Evolutionary conservation across 768 basidiomycete genomes (phyloP).

Genomic region (Amanita polypyramis): DNA sequence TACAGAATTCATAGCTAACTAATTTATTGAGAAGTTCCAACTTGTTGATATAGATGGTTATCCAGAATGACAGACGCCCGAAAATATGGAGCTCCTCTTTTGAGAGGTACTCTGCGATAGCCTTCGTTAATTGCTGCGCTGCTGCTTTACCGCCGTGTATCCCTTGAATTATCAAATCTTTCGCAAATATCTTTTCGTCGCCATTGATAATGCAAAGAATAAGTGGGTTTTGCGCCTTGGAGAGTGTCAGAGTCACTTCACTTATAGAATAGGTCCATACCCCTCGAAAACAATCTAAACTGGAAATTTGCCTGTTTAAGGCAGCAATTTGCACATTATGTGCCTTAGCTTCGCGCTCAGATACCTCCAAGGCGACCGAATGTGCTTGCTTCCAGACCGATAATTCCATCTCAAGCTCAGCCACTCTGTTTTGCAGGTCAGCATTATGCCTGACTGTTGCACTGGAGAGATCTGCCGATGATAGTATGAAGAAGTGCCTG

Average conservation of each 20-base stretch:
- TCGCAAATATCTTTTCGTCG: constrained; percentile 56
- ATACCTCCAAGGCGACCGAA: constrained; percentile 46
- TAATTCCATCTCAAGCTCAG: constrained; percentile 61
- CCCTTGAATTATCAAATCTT: constrained; percentile 48
- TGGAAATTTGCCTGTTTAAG: constrained; percentile 54
- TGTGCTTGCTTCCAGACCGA: constrained; percentile 66
- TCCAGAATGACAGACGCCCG: constrained; percentile 66
- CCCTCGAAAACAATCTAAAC: constrained; percentile 42
- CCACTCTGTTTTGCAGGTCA: constrained; percentile 53
- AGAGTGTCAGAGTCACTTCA: neutral
- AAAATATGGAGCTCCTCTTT: constrained; percentile 50
- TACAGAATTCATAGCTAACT: constrained; percentile 43
- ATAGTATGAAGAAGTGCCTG: constrained; percentile 4
- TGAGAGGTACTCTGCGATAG: constrained; percentile 57
- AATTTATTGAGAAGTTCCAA: constrained; percentile 40
- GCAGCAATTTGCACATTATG: constrained; percentile 59
- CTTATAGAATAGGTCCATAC: constrained; percentile 8
- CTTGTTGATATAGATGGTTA: constrained; percentile 63
- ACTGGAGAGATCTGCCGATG: constrained; percentile 44
- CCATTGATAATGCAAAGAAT: constrained; percentile 71
- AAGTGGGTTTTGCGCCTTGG: constrained; percentile 52
- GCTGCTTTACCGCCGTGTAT: constrained; percentile 55
- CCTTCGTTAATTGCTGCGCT: constrained; percentile 56
- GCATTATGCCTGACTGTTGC: constrained; percentile 53
- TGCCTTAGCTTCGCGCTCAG: constrained; percentile 52